Percentiles rank a stretch among this genome's conserved stretches.
These are phyloP conservation scores for Taphrina flavorubra DNA, from an alignment of 1,139 yeast genomes.

Conservation along the genomic window DNA sequence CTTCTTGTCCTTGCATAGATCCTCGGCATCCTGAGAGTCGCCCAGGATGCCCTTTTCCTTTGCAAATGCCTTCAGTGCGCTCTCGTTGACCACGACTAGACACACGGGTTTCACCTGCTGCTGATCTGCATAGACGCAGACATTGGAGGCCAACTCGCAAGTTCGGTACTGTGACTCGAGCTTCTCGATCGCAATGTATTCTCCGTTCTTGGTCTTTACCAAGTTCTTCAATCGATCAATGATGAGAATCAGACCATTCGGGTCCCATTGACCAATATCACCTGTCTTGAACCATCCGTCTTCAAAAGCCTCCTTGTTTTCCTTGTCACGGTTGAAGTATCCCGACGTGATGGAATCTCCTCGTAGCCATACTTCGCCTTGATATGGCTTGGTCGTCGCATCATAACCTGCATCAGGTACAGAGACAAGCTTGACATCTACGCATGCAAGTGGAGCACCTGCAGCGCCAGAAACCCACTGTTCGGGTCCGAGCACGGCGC, in stretches of 20 bases:
- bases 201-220: slow-evolving; percentile 95
- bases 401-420: slow-evolving; percentile 92
- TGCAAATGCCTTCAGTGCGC: slow-evolving; percentile 65
- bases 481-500: slow-evolving; percentile 69
- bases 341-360: slow-evolving; percentile 77
- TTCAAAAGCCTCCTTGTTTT: slow-evolving; percentile 74
- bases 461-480: slow-evolving; percentile 74
- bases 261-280: slow-evolving; percentile 93
- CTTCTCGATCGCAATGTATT: slow-evolving; percentile 92
- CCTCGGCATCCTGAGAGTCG: slow-evolving; percentile 60
- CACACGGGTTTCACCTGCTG: slow-evolving; percentile 88
- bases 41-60: slow-evolving; percentile 60
- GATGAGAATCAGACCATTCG: slow-evolving; percentile 75
- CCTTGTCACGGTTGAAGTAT: slow-evolving; percentile 82
- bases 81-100: slow-evolving; percentile 81
- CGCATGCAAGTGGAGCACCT: slow-evolving; percentile 81
- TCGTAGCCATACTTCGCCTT: slow-evolving; percentile 86
- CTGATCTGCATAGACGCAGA: slow-evolving; percentile 93
- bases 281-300: slow-evolving; percentile 98
- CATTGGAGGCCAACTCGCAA: slow-evolving; percentile 72
- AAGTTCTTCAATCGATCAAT: slow-evolving; percentile 96
- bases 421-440: slow-evolving; percentile 88
- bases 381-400: slow-evolving; percentile 60
- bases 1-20: slow-evolving; percentile 63
- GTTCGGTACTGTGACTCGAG: slow-evolving; percentile 69